Conservation (phyloP, 2,329 filamentous ascomycete genomes). For the Colletotrichum scovillei region DNA sequence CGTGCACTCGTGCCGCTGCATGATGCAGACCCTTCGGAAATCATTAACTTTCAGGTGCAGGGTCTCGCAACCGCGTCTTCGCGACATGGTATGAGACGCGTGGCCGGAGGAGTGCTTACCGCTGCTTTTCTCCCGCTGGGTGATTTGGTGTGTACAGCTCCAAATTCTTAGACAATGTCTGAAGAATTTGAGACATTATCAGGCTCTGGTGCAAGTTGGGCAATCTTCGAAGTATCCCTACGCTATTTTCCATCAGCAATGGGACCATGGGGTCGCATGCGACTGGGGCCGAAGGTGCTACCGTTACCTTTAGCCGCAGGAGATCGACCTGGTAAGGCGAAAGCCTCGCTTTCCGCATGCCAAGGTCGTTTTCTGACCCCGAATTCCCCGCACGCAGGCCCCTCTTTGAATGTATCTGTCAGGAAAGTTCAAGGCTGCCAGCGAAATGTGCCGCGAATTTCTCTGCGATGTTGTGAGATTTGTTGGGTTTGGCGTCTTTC, state of each 20-base stretch:
- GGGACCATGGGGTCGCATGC: not conserved
- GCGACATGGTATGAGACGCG: constrained; percentile 11
- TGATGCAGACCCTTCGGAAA: constrained; percentile 17
- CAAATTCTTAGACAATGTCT: not conserved
- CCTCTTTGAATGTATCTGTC: not conserved
- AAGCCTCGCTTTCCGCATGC: constrained; percentile 16
- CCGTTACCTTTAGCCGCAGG: not conserved
- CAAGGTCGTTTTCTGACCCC: constrained; percentile 1
- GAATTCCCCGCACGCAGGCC: constrained; percentile 26
- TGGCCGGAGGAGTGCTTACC: not conserved
- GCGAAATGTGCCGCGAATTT: not conserved
- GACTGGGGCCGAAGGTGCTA: not conserved
- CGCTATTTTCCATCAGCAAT: not conserved
- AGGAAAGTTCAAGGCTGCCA: not conserved
- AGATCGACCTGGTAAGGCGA: not conserved
- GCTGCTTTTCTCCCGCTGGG: not conserved
- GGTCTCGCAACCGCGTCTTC: not conserved
- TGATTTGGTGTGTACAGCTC: not conserved
- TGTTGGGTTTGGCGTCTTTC: not conserved
- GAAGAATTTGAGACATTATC: not conserved
- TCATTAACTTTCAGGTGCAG: constrained; percentile 11
- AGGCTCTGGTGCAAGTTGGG: not conserved
- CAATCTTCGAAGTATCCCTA: not conserved
- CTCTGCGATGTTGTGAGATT: not conserved
- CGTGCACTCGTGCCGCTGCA: constrained; percentile 27